Conservation (phyloP, 768 basidiomycete species). For the Calocera cornea region DNA sequence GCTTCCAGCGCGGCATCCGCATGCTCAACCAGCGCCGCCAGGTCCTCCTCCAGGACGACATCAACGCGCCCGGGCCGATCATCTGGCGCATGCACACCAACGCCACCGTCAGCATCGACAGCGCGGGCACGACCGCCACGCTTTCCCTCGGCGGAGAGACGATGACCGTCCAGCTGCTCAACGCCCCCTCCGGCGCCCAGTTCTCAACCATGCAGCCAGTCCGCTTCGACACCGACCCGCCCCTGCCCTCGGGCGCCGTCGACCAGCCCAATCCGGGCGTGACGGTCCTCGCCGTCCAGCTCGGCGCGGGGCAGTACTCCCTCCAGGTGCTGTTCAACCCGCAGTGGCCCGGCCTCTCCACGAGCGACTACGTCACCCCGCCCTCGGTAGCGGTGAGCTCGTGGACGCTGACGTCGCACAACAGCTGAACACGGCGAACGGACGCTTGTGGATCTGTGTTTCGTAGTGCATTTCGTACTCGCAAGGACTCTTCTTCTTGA, state of each 20-base stretch:
- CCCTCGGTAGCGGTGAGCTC: conserved; percentile 21
- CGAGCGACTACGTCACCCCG: conserved; percentile 22
- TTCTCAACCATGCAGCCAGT: conserved; percentile 20
- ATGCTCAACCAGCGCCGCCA: conserved; percentile 31
- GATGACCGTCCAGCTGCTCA: conserved; percentile 23
- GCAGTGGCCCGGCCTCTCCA: conserved; percentile 19
- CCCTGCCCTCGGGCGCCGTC: background rate
- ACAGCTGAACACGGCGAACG: conserved; percentile 7
- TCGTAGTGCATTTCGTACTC: background rate
- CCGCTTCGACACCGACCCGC: background rate
- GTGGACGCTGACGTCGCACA: conserved; percentile 27
- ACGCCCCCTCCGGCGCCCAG: conserved; percentile 22
- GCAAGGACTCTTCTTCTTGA: background rate
- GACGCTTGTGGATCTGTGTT: background rate
- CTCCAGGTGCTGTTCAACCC: conserved; percentile 31
- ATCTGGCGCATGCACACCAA: conserved; percentile 33
- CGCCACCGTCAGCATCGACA: conserved; percentile 27
- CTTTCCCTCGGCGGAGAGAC: conserved; percentile 26
- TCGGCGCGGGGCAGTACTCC: conserved; percentile 21
- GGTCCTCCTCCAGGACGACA: conserved; percentile 34
- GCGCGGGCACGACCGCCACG: conserved; percentile 24
- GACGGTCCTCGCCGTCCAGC: conserved; percentile 27
- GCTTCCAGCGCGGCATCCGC: conserved; percentile 31
- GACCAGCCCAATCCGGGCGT: conserved; percentile 24
- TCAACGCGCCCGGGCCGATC: conserved; percentile 20